phyloP scores from a whole-genome alignment of 345 rosid species.

The Citrus sp. region DNA sequence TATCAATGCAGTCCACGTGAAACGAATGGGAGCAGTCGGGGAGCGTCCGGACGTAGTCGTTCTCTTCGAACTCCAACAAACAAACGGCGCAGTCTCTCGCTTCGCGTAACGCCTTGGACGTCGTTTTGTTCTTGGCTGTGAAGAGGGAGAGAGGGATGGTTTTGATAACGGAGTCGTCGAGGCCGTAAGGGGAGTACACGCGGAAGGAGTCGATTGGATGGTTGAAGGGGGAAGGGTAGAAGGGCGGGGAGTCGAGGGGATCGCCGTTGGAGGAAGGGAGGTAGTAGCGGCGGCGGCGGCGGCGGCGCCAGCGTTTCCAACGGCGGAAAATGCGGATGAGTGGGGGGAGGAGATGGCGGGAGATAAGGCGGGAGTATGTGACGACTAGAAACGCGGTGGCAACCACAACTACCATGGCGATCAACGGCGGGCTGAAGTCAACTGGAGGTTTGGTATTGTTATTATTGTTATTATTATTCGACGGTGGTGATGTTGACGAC shows the following conservation, averaged over 20 bases:
- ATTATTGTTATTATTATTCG: not conserved
- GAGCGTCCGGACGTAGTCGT: conserved; percentile 79
- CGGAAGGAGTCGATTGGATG: conserved; percentile 38
- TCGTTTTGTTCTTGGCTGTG: conserved; percentile 25
- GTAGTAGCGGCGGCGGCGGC: conserved; percentile 32
- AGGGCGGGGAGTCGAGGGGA: conserved; percentile 54
- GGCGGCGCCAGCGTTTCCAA: conserved; percentile 45
- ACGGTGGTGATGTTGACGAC: not conserved
- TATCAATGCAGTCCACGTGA: conserved; percentile 91
- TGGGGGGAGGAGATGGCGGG: conserved; percentile 53
- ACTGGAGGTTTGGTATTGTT: conserved; percentile 39
- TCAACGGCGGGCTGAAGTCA: conserved; percentile 85
- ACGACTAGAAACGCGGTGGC: conserved; percentile 74
- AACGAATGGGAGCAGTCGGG: conserved; percentile 83
- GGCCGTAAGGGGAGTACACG: conserved; percentile 61
- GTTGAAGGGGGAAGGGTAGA: conserved; percentile 47
- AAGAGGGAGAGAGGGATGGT: conserved; percentile 70
- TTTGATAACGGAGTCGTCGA: conserved; percentile 85
- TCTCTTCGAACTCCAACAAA: conserved; percentile 76
- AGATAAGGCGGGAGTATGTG: conserved; percentile 77
- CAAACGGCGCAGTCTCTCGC: conserved; percentile 80
- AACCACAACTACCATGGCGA: conserved; percentile 84
- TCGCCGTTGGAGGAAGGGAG: conserved; percentile 52
- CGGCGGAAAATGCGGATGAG: conserved; percentile 44
- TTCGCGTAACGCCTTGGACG: conserved; percentile 19